These are phyloP conservation scores for Linum lewisii DNA, from an alignment of 345 rosid genomes.

Conservation along the genomic window DNA sequence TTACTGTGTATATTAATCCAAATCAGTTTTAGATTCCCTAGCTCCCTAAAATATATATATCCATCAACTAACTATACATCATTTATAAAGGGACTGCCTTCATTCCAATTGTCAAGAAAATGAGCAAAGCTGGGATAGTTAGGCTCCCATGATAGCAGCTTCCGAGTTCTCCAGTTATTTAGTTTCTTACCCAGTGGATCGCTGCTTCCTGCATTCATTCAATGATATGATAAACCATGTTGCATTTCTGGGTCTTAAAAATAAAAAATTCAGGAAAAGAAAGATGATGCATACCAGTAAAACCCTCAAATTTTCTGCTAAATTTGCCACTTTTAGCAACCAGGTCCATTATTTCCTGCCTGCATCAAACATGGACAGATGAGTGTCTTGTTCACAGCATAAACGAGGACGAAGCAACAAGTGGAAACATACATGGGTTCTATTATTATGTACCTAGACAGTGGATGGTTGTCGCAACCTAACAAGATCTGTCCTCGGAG, in stretches of 20 bases:
- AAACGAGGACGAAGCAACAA: not conserved
- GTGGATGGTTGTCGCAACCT: slow-evolving; percentile 94
- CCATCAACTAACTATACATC: no score
- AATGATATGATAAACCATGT: not conserved
- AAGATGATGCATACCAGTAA: slow-evolving; percentile 47
- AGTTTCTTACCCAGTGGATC: slow-evolving; percentile 83
- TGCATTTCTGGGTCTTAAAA: not conserved
- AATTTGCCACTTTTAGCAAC: slow-evolving; percentile 67
- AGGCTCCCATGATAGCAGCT: slow-evolving; percentile 85
- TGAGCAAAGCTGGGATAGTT: slow-evolving; percentile 72
- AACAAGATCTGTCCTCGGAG: slow-evolving; percentile 53
- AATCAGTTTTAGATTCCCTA: no score
- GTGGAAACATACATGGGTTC: not conserved
- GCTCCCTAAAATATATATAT: no score
- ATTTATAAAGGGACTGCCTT: no score
- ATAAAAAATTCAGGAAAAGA: not conserved
- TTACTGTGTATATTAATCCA: no score
- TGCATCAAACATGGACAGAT: no score
- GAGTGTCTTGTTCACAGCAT: no score
- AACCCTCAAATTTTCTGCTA: slow-evolving; percentile 53
- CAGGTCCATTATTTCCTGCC: slow-evolving; percentile 91
- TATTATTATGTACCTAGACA: slow-evolving; percentile 65
- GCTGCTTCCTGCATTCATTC: slow-evolving; percentile 48
- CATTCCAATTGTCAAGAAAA: no score
- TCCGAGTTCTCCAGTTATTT: slow-evolving; percentile 63